These are phyloP conservation scores for Ambrosia hybrid DNA, from an alignment of 140 eudicot species.

Conservation along the genomic window DNA sequence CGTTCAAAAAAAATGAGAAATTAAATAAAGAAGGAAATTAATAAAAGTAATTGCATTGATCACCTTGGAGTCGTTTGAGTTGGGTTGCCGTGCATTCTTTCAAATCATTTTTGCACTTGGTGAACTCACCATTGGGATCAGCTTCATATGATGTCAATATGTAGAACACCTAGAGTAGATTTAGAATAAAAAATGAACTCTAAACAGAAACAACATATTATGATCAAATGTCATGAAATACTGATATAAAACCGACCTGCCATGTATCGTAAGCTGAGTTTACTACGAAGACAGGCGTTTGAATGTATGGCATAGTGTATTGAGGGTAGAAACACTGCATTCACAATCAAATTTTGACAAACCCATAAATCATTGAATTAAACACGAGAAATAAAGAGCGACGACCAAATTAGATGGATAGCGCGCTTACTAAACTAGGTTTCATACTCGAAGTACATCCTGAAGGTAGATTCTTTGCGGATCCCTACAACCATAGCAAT, in stretches of 20 bases:
- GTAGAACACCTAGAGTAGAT: constrained; percentile 25
- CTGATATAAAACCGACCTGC: constrained; percentile 29
- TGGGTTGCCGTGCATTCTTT: constrained; percentile 28
- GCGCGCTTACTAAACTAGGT: constrained; percentile 35
- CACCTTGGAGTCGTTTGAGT: constrained; percentile 40
- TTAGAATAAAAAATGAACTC: neutral
- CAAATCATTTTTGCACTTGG: constrained; percentile 31
- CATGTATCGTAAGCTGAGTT: constrained; percentile 45
- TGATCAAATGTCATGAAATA: constrained; percentile 4
- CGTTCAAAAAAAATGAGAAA: too few species aligned
- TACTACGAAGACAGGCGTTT: constrained; percentile 36
- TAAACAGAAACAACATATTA: neutral
- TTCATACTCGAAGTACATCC: constrained; percentile 43
- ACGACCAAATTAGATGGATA: neutral
- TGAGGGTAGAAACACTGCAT: constrained; percentile 45
- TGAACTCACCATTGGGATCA: constrained; percentile 40
- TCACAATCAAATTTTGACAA: neutral
- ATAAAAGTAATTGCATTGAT: neutral
- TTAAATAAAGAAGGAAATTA: too few species aligned
- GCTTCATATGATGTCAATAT: constrained; percentile 38
- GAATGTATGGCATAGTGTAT: constrained; percentile 24
- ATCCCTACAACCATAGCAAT: constrained; percentile 36
- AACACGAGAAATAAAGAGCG: neutral
- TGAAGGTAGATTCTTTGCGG: constrained; percentile 36
- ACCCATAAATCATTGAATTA: neutral